Evolutionary conservation across 495 filamentous ascomycete genomes (phyloP).

Genomic region (Talaromyces wortmannii): DNA sequence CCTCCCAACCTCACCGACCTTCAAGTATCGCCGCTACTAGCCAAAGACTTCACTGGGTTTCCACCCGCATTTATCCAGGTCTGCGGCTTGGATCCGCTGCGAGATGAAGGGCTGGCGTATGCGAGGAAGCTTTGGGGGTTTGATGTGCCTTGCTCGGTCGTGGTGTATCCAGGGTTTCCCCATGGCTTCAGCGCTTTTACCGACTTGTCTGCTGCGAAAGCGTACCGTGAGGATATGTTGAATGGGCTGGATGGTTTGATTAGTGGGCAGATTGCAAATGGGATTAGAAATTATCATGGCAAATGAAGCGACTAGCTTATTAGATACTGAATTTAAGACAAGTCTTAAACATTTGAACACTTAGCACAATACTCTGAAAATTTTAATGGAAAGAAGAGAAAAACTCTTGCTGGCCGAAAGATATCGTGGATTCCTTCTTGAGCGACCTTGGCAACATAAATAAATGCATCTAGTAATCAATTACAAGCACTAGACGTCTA

Average conservation of each 20-base stretch:
- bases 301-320: neutral
- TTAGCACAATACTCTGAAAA: neutral
- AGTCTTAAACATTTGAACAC: neutral
- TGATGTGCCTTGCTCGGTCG: neutral
- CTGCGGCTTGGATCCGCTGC: constrained; percentile 39
- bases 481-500: neutral
- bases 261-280: neutral
- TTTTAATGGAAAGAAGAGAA: neutral
- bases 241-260: neutral
- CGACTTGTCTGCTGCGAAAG: neutral
- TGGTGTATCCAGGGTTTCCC: neutral
- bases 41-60: constrained; percentile 32
- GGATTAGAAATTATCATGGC: neutral
- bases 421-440: neutral
- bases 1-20: neutral
- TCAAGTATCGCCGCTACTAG: constrained; percentile 15
- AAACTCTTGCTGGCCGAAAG: neutral
- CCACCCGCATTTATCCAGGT: constrained; percentile 42
- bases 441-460: neutral
- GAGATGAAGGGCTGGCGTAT: constrained; percentile 49
- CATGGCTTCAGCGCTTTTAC: constrained; percentile 1
- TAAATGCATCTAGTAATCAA: neutral
- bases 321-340: neutral
- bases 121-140: constrained; percentile 24
- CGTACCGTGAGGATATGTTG: constrained; percentile 1